Base-by-base conservation (phyloP, 495 filamentous ascomycete genomes). In the Neurospora sp. region DNA sequence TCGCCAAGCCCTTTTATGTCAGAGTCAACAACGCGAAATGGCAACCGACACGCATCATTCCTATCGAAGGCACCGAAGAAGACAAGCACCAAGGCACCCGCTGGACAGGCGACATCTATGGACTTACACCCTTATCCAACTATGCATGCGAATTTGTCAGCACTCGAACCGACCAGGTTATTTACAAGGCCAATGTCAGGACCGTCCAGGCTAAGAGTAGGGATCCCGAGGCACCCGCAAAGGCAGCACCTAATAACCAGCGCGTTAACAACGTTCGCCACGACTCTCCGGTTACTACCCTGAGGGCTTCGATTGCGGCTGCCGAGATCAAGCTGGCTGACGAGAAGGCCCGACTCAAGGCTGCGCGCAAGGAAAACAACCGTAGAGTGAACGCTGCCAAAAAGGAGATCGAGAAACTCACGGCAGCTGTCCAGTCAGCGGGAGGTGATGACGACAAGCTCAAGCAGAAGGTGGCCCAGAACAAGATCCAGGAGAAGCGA, bases 21-120 rank as follows among this genome's bases (percentile, higher is more conserved):
- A 90, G 91, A 75, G 90, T 98, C 72, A 97, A 98, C 77, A 90
- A 93, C 39, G 93, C 94, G 2, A 86, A 92, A 65, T 98, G 94
- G 94, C 92, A 92, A 71, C 94, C 93, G 16, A 92, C 90, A 9
- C 87, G 88, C 42, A 92, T 97, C 75, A 85, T 83, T 70, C 84
- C 85, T 48, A 85, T 87, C 71, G 84, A 87, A 10, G 88, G 87
- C 73, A 87, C 84, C 22, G 85, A 88, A 61, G 88, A 80, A 48
- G 82, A 84, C 68, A 78, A 78, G 38, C 73, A 78, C n/a, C 76
- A 81, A 35, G 84, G 84, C 38, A 79, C 79, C 20, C 82, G 83
- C 48, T 97, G 92, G 91, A 87, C 87, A 65, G 94, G 93, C 48
- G 93, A 96, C 81, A 93, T 98, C 39, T 96, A 92, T 69, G 94